Conservation (phyloP, 345 rosid species). For the Populus tremula region DNA sequence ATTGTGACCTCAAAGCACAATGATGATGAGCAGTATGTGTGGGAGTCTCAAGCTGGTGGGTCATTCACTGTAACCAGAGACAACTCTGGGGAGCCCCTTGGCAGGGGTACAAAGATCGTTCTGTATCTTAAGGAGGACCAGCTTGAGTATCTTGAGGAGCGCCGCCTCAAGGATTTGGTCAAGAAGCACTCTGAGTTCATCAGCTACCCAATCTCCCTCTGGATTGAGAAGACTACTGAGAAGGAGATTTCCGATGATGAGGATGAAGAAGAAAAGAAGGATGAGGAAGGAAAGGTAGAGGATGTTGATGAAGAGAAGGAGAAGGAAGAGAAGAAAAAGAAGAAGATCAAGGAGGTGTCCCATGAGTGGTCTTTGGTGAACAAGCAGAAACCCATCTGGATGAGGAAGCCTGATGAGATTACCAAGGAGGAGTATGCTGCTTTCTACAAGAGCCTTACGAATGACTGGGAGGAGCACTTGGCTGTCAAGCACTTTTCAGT, state of each 20-base stretch:
- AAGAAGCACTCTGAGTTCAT: conserved; percentile 97
- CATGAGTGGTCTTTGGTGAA: conserved; percentile 79
- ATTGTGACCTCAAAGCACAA: conserved; percentile 74
- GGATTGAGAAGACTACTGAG: conserved; percentile 87
- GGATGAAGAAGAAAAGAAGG: conserved; percentile 82
- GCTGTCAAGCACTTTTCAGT: conserved; percentile 87
- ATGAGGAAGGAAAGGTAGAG: conserved; percentile 79
- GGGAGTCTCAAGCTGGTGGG: conserved; percentile 97
- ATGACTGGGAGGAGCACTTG: conserved; percentile 93
- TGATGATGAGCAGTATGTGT: conserved; percentile 80
- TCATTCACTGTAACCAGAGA: conserved; percentile 84
- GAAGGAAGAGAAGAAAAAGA: conserved; percentile 75
- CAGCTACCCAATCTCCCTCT: conserved; percentile 78
- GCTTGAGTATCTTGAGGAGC: conserved; percentile 86
- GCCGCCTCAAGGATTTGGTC: conserved; percentile 74
- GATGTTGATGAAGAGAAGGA: conserved; percentile 75
- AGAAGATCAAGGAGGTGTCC: conserved; percentile 90
- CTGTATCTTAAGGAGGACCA: conserved; percentile 82
- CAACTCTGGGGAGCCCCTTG: conserved; percentile 61
- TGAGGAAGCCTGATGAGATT: conserved; percentile 95
- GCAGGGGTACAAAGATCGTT: conserved; percentile 77
- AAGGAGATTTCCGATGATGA: conserved; percentile 88
- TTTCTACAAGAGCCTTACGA: conserved; percentile 88
- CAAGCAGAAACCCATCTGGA: conserved; percentile 96
- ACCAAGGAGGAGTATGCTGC: conserved; percentile 85